Evolutionary conservation across 2,329 filamentous ascomycete species (phyloP).

Genomic region (Beauveria sp.): DNA sequence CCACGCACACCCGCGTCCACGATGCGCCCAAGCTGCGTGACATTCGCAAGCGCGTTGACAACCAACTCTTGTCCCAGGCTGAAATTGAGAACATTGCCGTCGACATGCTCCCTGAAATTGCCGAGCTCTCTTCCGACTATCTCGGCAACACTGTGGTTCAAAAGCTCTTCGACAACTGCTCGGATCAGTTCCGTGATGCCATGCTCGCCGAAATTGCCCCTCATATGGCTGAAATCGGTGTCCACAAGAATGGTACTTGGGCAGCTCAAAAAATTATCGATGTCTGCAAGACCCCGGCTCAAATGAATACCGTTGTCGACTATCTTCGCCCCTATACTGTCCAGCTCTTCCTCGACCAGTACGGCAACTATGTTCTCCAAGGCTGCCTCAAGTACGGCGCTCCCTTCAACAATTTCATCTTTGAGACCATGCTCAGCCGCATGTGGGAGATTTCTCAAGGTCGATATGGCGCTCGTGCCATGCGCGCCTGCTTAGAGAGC

Average conservation of each 20-base stretch:
- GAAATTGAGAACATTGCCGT: conserved; percentile 91
- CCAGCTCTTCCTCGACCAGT: conserved; percentile 92
- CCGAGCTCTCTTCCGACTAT: conserved; percentile 91
- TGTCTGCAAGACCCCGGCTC: conserved; percentile 74
- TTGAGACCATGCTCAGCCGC: conserved; percentile 89
- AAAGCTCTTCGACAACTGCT: conserved; percentile 96
- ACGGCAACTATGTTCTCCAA: conserved; percentile 96
- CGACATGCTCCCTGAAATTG: conserved; percentile 94
- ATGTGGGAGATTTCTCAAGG: conserved; percentile 94
- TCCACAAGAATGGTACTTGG: conserved; percentile 99
- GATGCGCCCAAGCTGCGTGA: conserved; percentile 92
- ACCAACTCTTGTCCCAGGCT: conserved; percentile 73
- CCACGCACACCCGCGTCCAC: conserved; percentile 79
- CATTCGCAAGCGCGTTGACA: conserved; percentile 96
- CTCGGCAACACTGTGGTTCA: conserved; percentile 99
- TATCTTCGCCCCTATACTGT: conserved; percentile 79
- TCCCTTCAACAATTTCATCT: conserved; percentile 92
- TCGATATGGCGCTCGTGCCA: conserved; percentile 87
- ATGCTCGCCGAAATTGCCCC: conserved; percentile 87
- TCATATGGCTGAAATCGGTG: conserved; percentile 90
- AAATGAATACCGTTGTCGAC: conserved; percentile 80
- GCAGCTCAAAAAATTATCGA: conserved; percentile 99
- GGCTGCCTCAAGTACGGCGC: conserved; percentile 88
- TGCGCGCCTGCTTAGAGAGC: conserved; percentile 94
- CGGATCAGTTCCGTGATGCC: conserved; percentile 78